These are phyloP conservation scores for Diaporthe sp. DNA, from an alignment of 2,329 filamentous ascomycete genomes.

Conservation along the genomic window DNA sequence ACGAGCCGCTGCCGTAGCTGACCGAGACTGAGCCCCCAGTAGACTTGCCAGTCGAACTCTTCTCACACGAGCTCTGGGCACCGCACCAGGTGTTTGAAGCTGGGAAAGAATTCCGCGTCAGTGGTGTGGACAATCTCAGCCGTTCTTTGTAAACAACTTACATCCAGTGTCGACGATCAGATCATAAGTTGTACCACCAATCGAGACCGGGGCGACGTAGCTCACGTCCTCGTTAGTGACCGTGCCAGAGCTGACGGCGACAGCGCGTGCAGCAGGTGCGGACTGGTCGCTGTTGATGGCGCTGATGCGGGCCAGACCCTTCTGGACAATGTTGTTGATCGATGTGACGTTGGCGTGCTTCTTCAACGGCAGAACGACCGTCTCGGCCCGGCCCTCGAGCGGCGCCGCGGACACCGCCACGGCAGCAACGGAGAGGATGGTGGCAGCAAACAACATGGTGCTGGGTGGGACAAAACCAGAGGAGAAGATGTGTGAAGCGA, in stretches of 20 bases:
- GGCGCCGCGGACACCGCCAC: constrained; percentile 45
- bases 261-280: constrained; percentile 18
- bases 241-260: constrained; percentile 43
- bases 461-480: neutral
- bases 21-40: constrained; percentile 45
- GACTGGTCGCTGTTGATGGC: constrained; percentile 43
- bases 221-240: constrained; percentile 47
- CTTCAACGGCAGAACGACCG: constrained; percentile 44
- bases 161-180: constrained; percentile 50
- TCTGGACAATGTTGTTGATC: constrained; percentile 45
- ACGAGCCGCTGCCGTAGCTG: constrained; percentile 47
- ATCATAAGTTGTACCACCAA: constrained; percentile 45
- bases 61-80: constrained; percentile 25
- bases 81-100: constrained; percentile 45
- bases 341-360: constrained; percentile 45
- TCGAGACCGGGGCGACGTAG: constrained; percentile 46
- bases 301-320: constrained; percentile 45
- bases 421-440: constrained; percentile 39
- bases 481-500: neutral
- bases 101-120: constrained; percentile 16
- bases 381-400: constrained; percentile 43
- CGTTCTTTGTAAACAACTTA: constrained; percentile 25
- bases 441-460: constrained; percentile 31
- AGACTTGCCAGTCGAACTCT: constrained; percentile 34
- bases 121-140: neutral